Base-by-base conservation (phyloP, 2,329 filamentous ascomycete genomes). In the Epichloe sp. region DNA sequence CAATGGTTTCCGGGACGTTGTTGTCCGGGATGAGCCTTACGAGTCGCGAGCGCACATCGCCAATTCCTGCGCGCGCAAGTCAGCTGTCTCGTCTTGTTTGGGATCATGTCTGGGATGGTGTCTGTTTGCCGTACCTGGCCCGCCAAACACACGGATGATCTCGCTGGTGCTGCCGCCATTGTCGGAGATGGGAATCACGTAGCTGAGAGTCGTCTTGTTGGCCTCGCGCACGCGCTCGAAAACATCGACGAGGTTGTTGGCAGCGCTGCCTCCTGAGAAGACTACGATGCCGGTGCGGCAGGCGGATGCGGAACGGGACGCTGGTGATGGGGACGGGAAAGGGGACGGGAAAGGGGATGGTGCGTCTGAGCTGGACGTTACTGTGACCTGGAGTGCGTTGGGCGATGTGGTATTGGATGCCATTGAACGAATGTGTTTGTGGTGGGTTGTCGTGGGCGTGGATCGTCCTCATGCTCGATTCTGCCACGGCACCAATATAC, bases 91-190 rank as follows among this genome's bases (percentile, higher is more conserved):
- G 37, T 36, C 19, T 37, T 15, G 36, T 14, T 6, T 5, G 21
- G 23, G 23, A 23, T 23, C 23, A 6, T 23, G 23, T 23, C 23
- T 4, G 19, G 21, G 19, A 7, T 43, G 2, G 0, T 10, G 21
- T 43, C 41, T 19, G 21, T 6, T 43, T 42, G n/a, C 6, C 47
- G 51, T 70, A 84, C 91, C 91, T 57, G 91, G 91, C 1, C 93
- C 93, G 14, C 91, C 93, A 68, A 97, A 93, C 37, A 97, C 89
- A 37, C 93, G 79, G 57, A 96, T 95, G 60, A 96, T 73, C 71
- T 97, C 91, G 44, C 88, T 95, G 2, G 89, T 94, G 59, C 87
- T 94, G 40, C 91, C 91, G 47, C 91, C 91, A 68, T 97, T 97
- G 69, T 97, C 91, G 57, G 86, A 93, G 64, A 96, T 95, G 37